Conservation (phyloP, 768 basidiomycete genomes). For the Epithele typhae region DNA sequence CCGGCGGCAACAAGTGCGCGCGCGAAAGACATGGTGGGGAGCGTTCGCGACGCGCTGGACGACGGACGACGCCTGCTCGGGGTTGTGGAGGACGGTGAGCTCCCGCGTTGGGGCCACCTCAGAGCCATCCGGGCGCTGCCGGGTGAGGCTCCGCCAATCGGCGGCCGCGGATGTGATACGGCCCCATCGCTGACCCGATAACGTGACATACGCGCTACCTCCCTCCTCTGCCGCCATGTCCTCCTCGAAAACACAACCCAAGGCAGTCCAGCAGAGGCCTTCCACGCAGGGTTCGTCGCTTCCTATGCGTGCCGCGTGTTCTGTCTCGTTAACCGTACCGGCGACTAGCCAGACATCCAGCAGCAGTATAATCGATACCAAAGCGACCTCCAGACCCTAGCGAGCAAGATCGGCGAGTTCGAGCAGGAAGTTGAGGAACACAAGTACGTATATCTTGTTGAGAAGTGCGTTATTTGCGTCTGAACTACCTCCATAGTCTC, state of each 20-base stretch:
- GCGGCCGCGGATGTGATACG: conserved; percentile 22
- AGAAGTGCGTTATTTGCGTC: background rate
- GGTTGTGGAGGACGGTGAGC: conserved; percentile 19
- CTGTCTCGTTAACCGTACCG: background rate
- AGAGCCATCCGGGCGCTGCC: conserved; percentile 24
- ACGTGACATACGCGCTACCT: conserved; percentile 1
- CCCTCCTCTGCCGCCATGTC: conserved; percentile 41
- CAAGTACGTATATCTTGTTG: conserved; percentile 46
- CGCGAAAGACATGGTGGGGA: conserved; percentile 54
- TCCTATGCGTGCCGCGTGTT: too few species aligned
- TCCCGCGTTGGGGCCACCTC: conserved; percentile 19
- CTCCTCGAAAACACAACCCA: conserved; percentile 54
- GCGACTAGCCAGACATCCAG: conserved; percentile 69
- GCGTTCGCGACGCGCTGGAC: conserved; percentile 36
- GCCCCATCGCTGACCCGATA: background rate
- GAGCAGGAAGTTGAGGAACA: conserved; percentile 97
- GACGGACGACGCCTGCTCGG: conserved; percentile 19
- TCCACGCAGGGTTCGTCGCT: conserved; percentile 66
- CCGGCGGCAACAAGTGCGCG: conserved; percentile 49
- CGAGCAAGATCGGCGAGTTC: conserved; percentile 92
- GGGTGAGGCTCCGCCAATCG: conserved; percentile 43
- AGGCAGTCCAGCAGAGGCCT: conserved; percentile 47
- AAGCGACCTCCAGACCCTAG: conserved; percentile 86
- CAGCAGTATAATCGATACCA: conserved; percentile 77
- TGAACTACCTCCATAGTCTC: conserved; percentile 45